Evolutionary conservation across 108 stramenopile species (phyloP).

Genomic region (Pseudonitzschia multiseries): DNA sequence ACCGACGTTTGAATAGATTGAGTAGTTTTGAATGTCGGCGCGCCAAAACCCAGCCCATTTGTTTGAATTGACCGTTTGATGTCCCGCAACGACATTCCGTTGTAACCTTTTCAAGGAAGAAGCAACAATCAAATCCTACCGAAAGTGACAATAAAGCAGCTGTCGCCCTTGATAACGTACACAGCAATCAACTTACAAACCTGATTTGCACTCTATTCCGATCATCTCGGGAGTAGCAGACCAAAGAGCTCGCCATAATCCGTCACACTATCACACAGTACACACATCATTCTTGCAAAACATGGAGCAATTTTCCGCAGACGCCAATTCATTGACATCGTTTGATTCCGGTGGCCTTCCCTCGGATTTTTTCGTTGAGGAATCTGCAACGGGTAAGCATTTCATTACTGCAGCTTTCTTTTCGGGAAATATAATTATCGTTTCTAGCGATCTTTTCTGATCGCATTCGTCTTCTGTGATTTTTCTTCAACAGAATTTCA

Average conservation of each 20-base stretch:
- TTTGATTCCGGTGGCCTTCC: not conserved
- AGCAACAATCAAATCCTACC: not conserved
- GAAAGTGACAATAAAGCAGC: not conserved
- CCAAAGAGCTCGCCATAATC: not conserved
- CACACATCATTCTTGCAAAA: not conserved
- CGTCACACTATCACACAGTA: not conserved
- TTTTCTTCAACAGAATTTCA: not conserved
- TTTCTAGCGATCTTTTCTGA: not conserved
- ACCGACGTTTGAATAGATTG: constrained; percentile 7
- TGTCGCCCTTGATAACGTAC: not conserved
- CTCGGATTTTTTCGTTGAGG: constrained; percentile 6
- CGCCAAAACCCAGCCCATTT: not conserved
- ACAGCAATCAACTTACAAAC: not conserved
- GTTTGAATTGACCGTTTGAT: constrained; percentile 11
- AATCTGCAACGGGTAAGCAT: constrained; percentile 1
- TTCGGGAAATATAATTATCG: not conserved
- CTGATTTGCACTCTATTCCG: not conserved
- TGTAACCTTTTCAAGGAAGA: not conserved
- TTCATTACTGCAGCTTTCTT: not conserved
- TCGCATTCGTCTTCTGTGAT: not conserved
- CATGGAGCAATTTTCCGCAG: constrained; percentile 3
- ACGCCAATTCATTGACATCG: constrained; percentile 1
- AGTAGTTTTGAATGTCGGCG: constrained; percentile 8
- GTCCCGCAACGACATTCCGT: constrained; percentile 10
- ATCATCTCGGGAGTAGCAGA: not conserved